A percentile compares a stretch with the other conserved stretches of the same genome.
Conservation (phyloP, 2,329 filamentous ascomycete species). For the Dothistroma pini region DNA sequence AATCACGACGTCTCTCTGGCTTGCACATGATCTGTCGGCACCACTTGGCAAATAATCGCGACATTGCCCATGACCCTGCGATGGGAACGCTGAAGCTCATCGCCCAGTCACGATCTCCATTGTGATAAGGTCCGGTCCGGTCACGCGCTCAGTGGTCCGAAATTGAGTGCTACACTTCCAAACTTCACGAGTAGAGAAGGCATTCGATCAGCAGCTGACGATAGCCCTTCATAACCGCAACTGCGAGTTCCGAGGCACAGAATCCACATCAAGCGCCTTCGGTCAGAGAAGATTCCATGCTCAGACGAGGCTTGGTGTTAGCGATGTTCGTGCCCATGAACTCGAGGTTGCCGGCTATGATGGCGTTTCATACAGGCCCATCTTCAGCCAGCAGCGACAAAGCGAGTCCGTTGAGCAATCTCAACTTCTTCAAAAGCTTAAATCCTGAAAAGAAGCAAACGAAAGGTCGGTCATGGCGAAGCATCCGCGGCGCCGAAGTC, state of each 20-base stretch:
- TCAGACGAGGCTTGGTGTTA: background rate
- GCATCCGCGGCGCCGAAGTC: background rate
- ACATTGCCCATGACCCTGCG: background rate
- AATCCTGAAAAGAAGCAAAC: conserved; percentile 68
- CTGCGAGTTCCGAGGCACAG: background rate
- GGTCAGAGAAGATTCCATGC: background rate
- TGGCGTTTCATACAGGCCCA: conserved; percentile 10
- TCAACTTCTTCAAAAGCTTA: conserved; percentile 59
- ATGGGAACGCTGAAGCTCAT: background rate
- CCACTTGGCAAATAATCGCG: background rate
- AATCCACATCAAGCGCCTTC: background rate
- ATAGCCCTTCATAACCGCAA: background rate
- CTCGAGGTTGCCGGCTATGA: conserved; percentile 11
- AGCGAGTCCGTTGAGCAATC: conserved; percentile 28
- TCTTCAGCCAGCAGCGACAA: conserved; percentile 17
- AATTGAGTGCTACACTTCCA: background rate
- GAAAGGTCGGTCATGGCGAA: conserved; percentile 54
- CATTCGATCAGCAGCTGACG: background rate
- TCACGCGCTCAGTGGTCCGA: background rate
- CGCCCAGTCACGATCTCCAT: background rate
- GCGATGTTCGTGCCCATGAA: conserved; percentile 4
- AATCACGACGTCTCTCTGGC: background rate
- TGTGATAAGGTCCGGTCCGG: background rate
- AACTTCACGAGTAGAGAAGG: background rate
- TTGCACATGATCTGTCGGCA: conserved; percentile 1